These are phyloP conservation scores for Bathelium albidoporum DNA, from an alignment of 495 filamentous ascomycete species.

Conservation along the genomic window DNA sequence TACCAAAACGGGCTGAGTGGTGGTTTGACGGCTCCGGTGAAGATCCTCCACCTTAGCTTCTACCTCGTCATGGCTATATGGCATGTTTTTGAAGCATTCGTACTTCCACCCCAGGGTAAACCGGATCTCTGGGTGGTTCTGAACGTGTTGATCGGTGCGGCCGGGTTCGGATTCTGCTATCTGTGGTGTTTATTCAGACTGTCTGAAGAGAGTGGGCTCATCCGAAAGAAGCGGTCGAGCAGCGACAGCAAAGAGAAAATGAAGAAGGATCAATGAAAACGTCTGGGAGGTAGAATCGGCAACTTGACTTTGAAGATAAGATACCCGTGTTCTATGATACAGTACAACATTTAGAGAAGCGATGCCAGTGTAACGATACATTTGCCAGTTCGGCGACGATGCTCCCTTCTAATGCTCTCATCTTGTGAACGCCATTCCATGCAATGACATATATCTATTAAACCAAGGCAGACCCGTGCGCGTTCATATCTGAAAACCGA, in stretches of 20 bases:
- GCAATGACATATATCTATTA: not conserved
- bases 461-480: not conserved
- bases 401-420: not conserved
- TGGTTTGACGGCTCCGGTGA: slow-evolving; percentile 42
- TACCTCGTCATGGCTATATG: slow-evolving; percentile 68
- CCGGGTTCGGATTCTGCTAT: slow-evolving; percentile 77
- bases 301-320: not conserved
- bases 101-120: slow-evolving; percentile 58
- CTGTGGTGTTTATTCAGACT: slow-evolving; percentile 77
- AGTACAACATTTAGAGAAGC: not conserved
- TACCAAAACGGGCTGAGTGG: slow-evolving; percentile 36
- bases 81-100: slow-evolving; percentile 63
- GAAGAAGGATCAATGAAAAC: slow-evolving; percentile 16
- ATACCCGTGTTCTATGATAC: not conserved
- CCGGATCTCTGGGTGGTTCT: slow-evolving; percentile 90
- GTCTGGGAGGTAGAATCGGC: not conserved
- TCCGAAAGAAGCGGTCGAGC: slow-evolving; percentile 8
- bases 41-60: slow-evolving; percentile 59
- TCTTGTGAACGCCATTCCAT: not conserved
- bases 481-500: slow-evolving; percentile 63
- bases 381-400: not conserved
- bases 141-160: slow-evolving; percentile 76
- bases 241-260: slow-evolving; percentile 9
- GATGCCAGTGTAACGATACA: not conserved
- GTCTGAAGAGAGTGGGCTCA: slow-evolving; percentile 44